phyloP scores from a whole-genome alignment of 805 yeast genomes.

The Maudiozyma bulderi region DNA sequence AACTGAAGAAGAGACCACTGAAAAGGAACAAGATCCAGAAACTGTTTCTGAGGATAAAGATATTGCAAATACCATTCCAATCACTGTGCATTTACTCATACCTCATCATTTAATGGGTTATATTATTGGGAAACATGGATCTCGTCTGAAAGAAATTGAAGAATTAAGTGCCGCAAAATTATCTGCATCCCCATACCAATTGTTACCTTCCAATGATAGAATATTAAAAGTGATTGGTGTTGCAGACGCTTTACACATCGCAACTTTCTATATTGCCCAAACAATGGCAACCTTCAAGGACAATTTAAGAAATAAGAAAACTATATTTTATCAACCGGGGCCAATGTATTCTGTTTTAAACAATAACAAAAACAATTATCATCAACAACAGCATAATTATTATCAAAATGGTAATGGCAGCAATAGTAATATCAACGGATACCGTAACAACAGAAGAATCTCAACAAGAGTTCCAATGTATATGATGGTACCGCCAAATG shows the following conservation, averaged over 20 bases:
- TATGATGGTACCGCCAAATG: slow-evolving; percentile 5
- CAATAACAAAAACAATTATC: slow-evolving; percentile 3
- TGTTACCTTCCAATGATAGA: slow-evolving; percentile 73
- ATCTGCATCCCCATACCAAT: slow-evolving; percentile 59
- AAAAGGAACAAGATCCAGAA: background rate
- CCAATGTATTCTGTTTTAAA: slow-evolving; percentile 21
- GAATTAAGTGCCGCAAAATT: slow-evolving; percentile 70
- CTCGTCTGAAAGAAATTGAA: slow-evolving; percentile 69
- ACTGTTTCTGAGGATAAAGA: background rate
- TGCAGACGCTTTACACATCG: slow-evolving; percentile 81
- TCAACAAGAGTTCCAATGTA: slow-evolving; percentile 9
- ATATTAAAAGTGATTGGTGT: slow-evolving; percentile 63
- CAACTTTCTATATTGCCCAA: slow-evolving; percentile 63
- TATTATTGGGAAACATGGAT: slow-evolving; percentile 70
- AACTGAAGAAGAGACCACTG: slow-evolving; percentile 28
- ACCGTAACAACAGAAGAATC: slow-evolving; percentile 10
- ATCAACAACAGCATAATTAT: background rate
- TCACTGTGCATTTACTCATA: slow-evolving; percentile 51
- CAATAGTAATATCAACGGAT: background rate
- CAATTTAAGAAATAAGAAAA: slow-evolving; percentile 38
- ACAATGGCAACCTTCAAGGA: slow-evolving; percentile 50
- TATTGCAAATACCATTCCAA: slow-evolving; percentile 22
- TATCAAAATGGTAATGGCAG: background rate
- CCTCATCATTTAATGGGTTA: slow-evolving; percentile 77
- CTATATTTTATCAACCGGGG: slow-evolving; percentile 27